Base-by-base conservation (phyloP, 2,329 filamentous ascomycete species). In the Calonectria henricotiae region DNA sequence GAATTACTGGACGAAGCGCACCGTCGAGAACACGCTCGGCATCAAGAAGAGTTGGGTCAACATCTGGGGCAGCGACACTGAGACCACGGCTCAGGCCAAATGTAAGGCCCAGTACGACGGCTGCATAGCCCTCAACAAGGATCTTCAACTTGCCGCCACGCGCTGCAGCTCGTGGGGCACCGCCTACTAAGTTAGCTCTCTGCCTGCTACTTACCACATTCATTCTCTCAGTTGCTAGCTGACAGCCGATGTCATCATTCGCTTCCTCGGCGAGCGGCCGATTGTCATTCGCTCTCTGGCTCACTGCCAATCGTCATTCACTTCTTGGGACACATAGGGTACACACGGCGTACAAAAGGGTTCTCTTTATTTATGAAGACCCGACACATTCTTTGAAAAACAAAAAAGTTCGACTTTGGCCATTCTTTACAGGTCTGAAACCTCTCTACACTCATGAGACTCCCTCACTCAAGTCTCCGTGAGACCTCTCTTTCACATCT, bases 31-130 rank as follows among this genome's bases (percentile, higher is more conserved):
- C 12, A 3, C 27, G 17, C 66, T 69, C 2, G 76, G 76, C 6
- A 69, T 77, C 43, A 72, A 76, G 66, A 76, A 73, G 54, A 76
- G 77, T 65, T 79, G 70, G 69, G 69, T 74, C 69, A 78, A 76
- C 70, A 55, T 72, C 32, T 80, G 76, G 67, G 73, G 76, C 47
- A 80, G 80, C 72, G 82, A 82, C 44, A 74, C 75, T 63, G 78
- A 78, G 65, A 72, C 75, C 64, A 80, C 78, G 63, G 79, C 80
- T n/a, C 71, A 73, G 51, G 77, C 74, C 64, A 86, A 87, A 78
- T 89, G 88, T 78, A 79, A 82, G 68, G 79, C 81, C 23, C 88
- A 89, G 81, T 87, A 87, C 74, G 72, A 73, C 4, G 87, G 88
- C 75, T 89, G 87, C 71, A 74, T 87, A 69, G 58, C 43, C 15